Evolutionary conservation across 352 stramenopile species (phyloP).

Genomic region (Phytophthora syringae): DNA sequence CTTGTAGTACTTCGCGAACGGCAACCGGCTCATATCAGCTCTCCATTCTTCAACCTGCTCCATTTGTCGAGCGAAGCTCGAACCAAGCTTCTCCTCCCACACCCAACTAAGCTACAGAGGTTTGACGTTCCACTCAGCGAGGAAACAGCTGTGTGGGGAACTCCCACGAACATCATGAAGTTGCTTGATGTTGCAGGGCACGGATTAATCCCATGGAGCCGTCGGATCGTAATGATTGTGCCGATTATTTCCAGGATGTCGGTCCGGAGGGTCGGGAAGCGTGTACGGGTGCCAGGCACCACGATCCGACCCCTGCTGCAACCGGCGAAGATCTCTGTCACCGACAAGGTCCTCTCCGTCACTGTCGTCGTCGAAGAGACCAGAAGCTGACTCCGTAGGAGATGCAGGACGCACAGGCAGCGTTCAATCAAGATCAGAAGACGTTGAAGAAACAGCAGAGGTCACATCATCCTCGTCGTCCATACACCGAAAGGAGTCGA

Average conservation of each 20-base stretch:
- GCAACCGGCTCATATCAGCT: background rate
- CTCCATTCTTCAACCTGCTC: background rate
- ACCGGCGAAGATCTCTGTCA: background rate
- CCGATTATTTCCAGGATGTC: background rate
- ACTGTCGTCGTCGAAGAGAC: background rate
- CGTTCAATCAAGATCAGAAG: too few relatives aligned
- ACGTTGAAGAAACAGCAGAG: too few relatives aligned
- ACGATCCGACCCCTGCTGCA: background rate
- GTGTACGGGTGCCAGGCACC: background rate
- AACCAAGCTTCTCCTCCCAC: background rate
- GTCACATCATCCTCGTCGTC: too few relatives aligned
- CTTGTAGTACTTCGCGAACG: constrained; percentile 1
- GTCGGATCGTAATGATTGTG: background rate
- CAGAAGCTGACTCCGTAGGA: background rate
- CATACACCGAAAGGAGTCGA: too few relatives aligned
- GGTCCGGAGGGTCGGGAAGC: background rate
- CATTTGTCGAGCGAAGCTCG: background rate
- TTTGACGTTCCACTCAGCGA: background rate
- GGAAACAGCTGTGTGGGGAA: background rate
- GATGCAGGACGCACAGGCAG: background rate
- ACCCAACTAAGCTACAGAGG: background rate
- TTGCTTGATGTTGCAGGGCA: background rate
- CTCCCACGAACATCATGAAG: background rate
- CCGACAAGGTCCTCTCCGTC: background rate
- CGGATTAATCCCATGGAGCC: background rate